These are phyloP conservation scores for Lichtheimia hyalospora DNA, from an alignment of 371 early-diverging fungal species.

Conservation along the genomic window DNA sequence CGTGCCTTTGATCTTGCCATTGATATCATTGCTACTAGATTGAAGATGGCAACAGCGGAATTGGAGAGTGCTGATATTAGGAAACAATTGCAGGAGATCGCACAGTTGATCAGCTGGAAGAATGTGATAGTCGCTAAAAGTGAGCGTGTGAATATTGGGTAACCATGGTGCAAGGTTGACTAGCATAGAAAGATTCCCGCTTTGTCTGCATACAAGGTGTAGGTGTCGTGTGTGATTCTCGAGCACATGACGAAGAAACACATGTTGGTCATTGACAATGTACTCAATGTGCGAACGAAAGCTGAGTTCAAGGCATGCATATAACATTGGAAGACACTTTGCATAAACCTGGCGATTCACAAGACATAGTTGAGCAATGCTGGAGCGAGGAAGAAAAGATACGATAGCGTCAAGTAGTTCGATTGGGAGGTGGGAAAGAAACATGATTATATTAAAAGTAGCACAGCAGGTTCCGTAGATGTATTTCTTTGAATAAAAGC, in stretches of 20 bases:
- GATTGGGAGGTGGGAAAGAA: constrained; percentile 21
- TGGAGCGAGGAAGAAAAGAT: constrained; percentile 19
- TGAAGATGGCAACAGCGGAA: constrained; percentile 37
- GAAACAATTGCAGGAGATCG: constrained; percentile 21
- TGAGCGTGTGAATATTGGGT: constrained; percentile 20
- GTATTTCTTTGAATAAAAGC: neutral
- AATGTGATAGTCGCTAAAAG: constrained; percentile 36
- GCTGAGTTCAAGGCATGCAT: constrained; percentile 33
- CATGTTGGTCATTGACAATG: constrained; percentile 23
- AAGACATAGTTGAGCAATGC: constrained; percentile 30
- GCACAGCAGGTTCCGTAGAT: neutral
- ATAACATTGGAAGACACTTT: constrained; percentile 33
- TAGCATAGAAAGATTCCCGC: constrained; percentile 31
- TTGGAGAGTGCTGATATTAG: constrained; percentile 15
- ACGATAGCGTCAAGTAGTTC: constrained; percentile 28
- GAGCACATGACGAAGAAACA: constrained; percentile 19
- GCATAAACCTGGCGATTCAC: constrained; percentile 25
- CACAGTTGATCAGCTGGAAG: constrained; percentile 39
- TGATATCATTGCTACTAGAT: neutral
- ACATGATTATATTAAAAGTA: constrained; percentile 4
- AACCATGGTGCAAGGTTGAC: constrained; percentile 15
- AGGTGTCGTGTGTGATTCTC: constrained; percentile 23
- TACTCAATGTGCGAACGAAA: constrained; percentile 32
- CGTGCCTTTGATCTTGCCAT: neutral
- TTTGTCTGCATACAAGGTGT: constrained; percentile 35